phyloP scores from a whole-genome alignment of 116 monocot species.

The Trichopus zeylanicus region DNA sequence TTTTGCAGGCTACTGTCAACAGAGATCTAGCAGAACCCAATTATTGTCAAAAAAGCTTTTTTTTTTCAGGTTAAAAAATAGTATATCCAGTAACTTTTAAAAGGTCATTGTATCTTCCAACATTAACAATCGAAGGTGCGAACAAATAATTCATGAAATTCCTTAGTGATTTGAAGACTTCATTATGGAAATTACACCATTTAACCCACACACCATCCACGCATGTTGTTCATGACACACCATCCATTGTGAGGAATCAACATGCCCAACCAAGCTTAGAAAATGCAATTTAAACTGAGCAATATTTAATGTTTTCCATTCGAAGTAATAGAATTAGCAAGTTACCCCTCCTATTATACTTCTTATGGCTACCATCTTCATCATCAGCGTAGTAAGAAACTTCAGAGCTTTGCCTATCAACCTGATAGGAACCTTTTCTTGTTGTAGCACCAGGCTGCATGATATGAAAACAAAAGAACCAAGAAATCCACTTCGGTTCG shows the following conservation, averaged over 20 bases:
- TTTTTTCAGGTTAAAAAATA: too few species aligned
- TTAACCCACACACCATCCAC: neutral
- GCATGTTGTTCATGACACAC: too few species aligned
- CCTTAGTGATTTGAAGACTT: neutral
- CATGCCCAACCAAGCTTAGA: neutral
- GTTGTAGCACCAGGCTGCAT: slow-evolving; percentile 77
- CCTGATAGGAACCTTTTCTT: slow-evolving; percentile 55
- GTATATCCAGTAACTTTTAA: too few species aligned
- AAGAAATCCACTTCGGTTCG: neutral
- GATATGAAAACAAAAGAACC: slow-evolving; percentile 6
- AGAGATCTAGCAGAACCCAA: too few species aligned
- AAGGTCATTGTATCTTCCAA: too few species aligned
- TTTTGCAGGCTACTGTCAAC: too few species aligned
- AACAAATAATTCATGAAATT: neutral
- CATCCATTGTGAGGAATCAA: too few species aligned
- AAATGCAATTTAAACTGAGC: neutral
- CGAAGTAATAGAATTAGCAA: slow-evolving; percentile 1
- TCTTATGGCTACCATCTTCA: slow-evolving; percentile 76
- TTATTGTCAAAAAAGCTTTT: too few species aligned
- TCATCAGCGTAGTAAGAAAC: slow-evolving; percentile 86
- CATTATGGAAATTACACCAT: neutral
- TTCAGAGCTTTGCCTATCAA: slow-evolving; percentile 75
- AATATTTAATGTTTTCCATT: too few species aligned
- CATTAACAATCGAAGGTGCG: too few species aligned
- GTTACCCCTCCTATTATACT: slow-evolving; percentile 80